A percentile compares a stretch with the other conserved stretches of the same genome.
These are phyloP conservation scores for Przewalskia tangutica DNA, from an alignment of 257 asterid genomes.

Conservation along the genomic window DNA sequence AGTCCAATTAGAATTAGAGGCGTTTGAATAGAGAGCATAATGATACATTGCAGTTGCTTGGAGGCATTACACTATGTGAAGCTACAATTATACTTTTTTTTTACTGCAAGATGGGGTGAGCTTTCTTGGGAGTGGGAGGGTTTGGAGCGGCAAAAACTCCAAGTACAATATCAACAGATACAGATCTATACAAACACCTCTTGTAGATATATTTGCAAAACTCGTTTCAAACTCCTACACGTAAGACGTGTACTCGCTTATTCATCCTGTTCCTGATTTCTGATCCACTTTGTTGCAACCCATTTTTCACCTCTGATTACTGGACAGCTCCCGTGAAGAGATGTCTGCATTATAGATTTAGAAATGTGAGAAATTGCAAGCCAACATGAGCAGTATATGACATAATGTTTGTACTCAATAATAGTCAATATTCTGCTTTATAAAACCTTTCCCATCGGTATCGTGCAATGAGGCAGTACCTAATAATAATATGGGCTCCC, in stretches of 20 bases:
- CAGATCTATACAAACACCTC: not conserved
- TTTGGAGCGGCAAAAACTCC: not conserved
- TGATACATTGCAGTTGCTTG: not conserved
- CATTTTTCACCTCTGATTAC: constrained; percentile 86
- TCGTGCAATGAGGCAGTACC: not conserved
- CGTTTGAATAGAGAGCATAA: no score
- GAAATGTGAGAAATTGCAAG: not conserved
- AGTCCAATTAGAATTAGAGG: no score
- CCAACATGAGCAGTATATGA: not conserved
- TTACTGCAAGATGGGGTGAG: not conserved
- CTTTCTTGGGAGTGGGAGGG: not conserved
- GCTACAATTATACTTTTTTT: not conserved
- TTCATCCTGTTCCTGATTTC: constrained; percentile 49
- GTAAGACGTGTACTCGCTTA: not conserved
- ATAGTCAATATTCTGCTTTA: not conserved
- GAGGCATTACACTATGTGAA: not conserved
- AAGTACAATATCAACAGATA: not conserved
- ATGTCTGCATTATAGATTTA: constrained; percentile 34
- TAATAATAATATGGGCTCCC: not conserved
- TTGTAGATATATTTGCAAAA: not conserved
- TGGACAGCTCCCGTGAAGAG: constrained; percentile 96
- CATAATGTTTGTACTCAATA: not conserved
- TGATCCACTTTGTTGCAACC: constrained; percentile 98
- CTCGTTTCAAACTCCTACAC: not conserved
- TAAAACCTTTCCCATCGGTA: not conserved